These are phyloP conservation scores for Pythium rishiriense DNA, from an alignment of 352 stramenopile species.

Conservation along the genomic window DNA sequence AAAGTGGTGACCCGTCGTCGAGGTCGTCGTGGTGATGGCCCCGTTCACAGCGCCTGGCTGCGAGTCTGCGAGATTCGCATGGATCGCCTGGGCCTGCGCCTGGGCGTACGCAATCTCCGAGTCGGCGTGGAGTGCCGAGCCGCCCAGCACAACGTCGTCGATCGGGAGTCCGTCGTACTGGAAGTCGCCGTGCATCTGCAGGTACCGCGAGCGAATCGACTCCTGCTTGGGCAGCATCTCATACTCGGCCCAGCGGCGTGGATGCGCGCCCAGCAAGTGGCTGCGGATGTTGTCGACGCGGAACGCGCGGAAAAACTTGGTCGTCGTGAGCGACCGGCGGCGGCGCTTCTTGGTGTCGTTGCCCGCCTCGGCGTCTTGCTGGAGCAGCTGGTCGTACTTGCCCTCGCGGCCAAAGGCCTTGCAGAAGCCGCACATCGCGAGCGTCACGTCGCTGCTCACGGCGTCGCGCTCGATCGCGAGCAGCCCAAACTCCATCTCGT, in stretches of 20 bases:
- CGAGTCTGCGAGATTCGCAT: slow-evolving; percentile 32
- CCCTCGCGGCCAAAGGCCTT: slow-evolving; percentile 81
- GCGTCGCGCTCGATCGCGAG: slow-evolving; percentile 67
- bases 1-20: slow-evolving; percentile 24
- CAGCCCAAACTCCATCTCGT: slow-evolving; percentile 81
- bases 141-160: slow-evolving; percentile 67
- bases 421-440: slow-evolving; percentile 85
- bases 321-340: slow-evolving; percentile 76
- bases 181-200: slow-evolving; percentile 68
- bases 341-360: slow-evolving; percentile 73
- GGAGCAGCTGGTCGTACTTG: slow-evolving; percentile 70
- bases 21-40: slow-evolving; percentile 6
- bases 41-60: slow-evolving; percentile 30
- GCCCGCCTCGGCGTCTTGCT: slow-evolving; percentile 42
- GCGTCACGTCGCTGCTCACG: slow-evolving; percentile 62
- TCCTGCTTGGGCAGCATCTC: slow-evolving; percentile 82
- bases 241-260: slow-evolving; percentile 74
- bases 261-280: slow-evolving; percentile 76
- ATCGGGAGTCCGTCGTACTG: slow-evolving; percentile 68
- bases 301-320: slow-evolving; percentile 87
- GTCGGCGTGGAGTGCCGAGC: slow-evolving; percentile 49
- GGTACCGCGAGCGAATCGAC: slow-evolving; percentile 46
- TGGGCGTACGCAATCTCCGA: slow-evolving; percentile 66
- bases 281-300: slow-evolving; percentile 87
- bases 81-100: slow-evolving; percentile 41